A percentile compares a stretch with the other conserved stretches of the same genome.
phyloP scores from a whole-genome alignment of 2,329 filamentous ascomycete species.

The Cyphellophora europaea region DNA sequence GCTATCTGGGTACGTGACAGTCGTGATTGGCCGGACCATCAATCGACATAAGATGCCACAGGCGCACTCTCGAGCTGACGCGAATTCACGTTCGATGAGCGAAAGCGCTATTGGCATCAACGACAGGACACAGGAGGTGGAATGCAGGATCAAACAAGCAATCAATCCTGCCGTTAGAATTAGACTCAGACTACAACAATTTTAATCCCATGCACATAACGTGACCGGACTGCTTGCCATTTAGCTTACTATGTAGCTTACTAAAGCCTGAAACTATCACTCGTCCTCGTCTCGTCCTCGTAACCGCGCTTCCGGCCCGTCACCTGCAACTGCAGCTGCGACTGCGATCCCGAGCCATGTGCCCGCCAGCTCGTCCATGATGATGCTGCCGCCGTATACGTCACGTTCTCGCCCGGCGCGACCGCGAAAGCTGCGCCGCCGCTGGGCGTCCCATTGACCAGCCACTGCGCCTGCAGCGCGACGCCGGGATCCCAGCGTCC shows the following conservation, averaged over 20 bases:
- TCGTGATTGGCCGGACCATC: too few relatives aligned
- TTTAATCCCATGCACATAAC: neutral
- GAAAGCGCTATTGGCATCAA: too few relatives aligned
- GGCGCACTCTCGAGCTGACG: too few relatives aligned
- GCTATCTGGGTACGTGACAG: too few relatives aligned
- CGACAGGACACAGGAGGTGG: too few relatives aligned
- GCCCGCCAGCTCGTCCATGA: neutral
- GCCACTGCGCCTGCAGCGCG: constrained; percentile 7
- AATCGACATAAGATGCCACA: too few relatives aligned
- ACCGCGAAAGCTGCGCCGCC: constrained; percentile 4
- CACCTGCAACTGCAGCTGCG: constrained; percentile 7
- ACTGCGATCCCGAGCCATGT: neutral
- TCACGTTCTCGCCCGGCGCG: constrained; percentile 3
- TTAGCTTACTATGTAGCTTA: too few relatives aligned
- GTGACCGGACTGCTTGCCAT: neutral
- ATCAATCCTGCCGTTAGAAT: too few relatives aligned
- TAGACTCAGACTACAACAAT: neutral
- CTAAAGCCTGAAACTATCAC: constrained; percentile 4
- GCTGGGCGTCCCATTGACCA: constrained; percentile 6
- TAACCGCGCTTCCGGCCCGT: constrained; percentile 8
- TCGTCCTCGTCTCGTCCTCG: constrained; percentile 8
- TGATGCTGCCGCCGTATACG: constrained; percentile 2
- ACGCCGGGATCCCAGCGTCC: constrained; percentile 10
- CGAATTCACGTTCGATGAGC: too few relatives aligned
- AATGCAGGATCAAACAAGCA: too few relatives aligned